These are phyloP conservation scores for Lanmaoa pseudosensibilis DNA, from an alignment of 768 basidiomycete species.

Conservation along the genomic window DNA sequence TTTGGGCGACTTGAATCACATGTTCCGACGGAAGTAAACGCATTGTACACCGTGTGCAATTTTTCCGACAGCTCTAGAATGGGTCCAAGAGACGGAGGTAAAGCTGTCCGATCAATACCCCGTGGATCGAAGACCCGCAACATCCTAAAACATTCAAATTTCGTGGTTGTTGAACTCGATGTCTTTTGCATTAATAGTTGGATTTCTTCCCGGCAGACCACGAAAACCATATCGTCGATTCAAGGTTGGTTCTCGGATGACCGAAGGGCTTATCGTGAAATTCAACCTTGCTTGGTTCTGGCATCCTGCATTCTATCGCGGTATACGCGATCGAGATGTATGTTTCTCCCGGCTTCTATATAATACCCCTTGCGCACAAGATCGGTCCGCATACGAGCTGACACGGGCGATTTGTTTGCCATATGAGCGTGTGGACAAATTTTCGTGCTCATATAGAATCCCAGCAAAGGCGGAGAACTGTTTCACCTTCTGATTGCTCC, in stretches of 20 bases:
- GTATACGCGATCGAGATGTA: neutral
- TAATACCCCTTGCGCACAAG: neutral
- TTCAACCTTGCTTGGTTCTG: neutral
- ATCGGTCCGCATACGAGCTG: neutral
- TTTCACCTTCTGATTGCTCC: neutral
- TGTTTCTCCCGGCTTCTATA: neutral
- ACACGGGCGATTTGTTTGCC: neutral
- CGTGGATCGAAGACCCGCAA: neutral
- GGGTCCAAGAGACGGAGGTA: neutral
- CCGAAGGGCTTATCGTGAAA: neutral
- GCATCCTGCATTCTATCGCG: neutral
- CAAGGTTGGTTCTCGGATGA: neutral
- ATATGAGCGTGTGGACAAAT: conserved; percentile 4
- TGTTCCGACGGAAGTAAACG: neutral
- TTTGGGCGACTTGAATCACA: neutral
- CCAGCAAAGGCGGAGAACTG: neutral
- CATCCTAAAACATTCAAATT: neutral
- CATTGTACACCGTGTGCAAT: neutral
- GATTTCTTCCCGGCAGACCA: neutral
- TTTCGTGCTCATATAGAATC: conserved; percentile 1
- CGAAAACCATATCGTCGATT: neutral
- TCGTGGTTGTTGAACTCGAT: neutral
- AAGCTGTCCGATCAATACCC: neutral
- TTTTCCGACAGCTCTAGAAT: neutral
- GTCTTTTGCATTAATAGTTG: neutral